A percentile compares a stretch with the other conserved stretches of the same genome.
These are phyloP conservation scores for Evansstolkia leycettana DNA, from an alignment of 495 filamentous ascomycete species.

Conservation along the genomic window DNA sequence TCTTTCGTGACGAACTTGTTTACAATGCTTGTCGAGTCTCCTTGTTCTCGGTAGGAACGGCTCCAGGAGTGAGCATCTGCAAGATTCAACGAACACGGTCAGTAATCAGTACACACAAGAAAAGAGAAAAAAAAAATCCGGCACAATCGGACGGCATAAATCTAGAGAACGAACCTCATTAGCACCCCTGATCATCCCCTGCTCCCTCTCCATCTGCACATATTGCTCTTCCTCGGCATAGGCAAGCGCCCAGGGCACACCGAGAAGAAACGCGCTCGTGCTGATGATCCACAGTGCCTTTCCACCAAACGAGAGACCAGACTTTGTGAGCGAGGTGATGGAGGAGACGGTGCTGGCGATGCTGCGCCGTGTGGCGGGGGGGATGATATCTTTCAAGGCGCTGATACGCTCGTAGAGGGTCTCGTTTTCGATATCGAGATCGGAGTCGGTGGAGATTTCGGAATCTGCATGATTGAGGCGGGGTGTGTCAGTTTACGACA, in stretches of 20 bases:
- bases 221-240: conserved; percentile 93
- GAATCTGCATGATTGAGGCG: too few relatives aligned
- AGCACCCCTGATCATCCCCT: conserved; percentile 82
- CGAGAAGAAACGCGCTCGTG: conserved; percentile 77
- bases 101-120: neutral
- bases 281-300: conserved; percentile 79
- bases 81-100: conserved; percentile 1
- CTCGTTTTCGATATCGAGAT: conserved; percentile 37
- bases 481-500: too few relatives aligned
- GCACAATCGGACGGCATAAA: too few relatives aligned
- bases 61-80: conserved; percentile 37
- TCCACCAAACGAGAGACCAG: conserved; percentile 54
- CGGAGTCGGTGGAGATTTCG: conserved; percentile 43
- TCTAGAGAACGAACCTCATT: conserved; percentile 48
- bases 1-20: conserved; percentile 16
- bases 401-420: conserved; percentile 65
- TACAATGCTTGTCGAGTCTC: conserved; percentile 30
- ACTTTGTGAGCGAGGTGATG: conserved; percentile 45
- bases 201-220: conserved; percentile 91
- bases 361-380: conserved; percentile 64
- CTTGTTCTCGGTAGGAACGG: conserved; percentile 20
- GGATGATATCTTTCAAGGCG: conserved; percentile 86
- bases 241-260: conserved; percentile 85
- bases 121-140: neutral
- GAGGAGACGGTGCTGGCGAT: conserved; percentile 46